Base-by-base conservation (phyloP, 345 rosid genomes). In the Passiflora organensis region DNA sequence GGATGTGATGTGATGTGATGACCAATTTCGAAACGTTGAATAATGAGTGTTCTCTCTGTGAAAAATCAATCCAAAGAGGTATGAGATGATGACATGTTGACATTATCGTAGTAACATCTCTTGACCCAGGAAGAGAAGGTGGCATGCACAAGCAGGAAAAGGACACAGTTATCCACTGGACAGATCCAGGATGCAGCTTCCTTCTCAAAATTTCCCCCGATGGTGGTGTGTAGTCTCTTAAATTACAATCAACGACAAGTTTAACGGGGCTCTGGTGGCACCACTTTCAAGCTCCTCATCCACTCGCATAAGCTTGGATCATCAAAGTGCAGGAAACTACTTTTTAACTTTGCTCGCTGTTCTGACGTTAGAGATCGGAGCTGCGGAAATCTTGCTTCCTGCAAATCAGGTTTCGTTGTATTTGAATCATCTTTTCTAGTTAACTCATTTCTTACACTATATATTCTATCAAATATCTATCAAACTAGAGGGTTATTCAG, bases 371-470 rank as follows among this genome's bases (percentile, higher is more conserved):
- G 69, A 20, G 78, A 68, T 62, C 71, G 79, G 41, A 93, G 80
- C 81, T 89, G 96, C 10, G 86, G 86, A 63, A 93, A 93, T 69
- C 97, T 81, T 48, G 96, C 97, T 73, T 93, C 99, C 97, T 89
- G 76, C 69, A 3, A 71, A 32, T 22, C 39, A 56, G 63, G 45
- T 44, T 0, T n/a, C 14, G 18, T 22, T 17, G 0, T 15, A 28
- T 3, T 28, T 3, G 34, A 28, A 28, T 2, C 34, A 1, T 6
- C 1, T 15, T 15, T 8, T 6, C 43, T 4, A 41, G 43, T 11
- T 12, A 12, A 11, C 9, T 41, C n/a, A 1, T 6, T 12, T 15
- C 14, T 3, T 2, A 41, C 0, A 8, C 3, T 28, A 28, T 28
- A 28, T 28, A 28, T 28, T n/a, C n/a, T n/a, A 28, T 21, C 13